Evolutionary conservation across 345 rosid genomes (phyloP).

Genomic region (Heritiera littoralis): DNA sequence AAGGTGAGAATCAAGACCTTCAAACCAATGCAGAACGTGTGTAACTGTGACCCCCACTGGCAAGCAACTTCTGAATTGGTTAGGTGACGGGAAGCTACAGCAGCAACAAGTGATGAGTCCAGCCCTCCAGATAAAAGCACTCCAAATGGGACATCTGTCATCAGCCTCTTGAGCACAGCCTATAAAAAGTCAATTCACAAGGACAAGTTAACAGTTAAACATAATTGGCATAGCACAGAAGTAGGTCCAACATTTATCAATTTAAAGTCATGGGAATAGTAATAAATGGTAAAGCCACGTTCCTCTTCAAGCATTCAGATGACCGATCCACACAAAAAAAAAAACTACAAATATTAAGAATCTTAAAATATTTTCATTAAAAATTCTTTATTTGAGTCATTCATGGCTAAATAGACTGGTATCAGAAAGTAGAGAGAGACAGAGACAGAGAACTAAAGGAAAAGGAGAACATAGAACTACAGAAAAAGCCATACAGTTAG

Average conservation of each 20-base stretch:
- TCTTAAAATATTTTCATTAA: not conserved
- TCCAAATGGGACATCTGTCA: slow-evolving; percentile 93
- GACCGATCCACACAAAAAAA: not conserved
- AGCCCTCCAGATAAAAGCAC: slow-evolving; percentile 88
- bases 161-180: slow-evolving; percentile 82
- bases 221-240: not conserved
- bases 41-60: slow-evolving; percentile 84
- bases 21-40: slow-evolving; percentile 76
- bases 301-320: slow-evolving; percentile 8
- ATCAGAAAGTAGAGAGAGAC: not conserved
- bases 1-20: slow-evolving; percentile 46
- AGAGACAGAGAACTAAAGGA: not conserved
- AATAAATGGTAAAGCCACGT: not conserved
- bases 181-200: slow-evolving; percentile 26
- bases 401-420: not conserved
- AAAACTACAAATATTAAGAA: not conserved
- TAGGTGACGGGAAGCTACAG: slow-evolving; percentile 70
- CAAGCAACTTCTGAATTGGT: slow-evolving; percentile 62
- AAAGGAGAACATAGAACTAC: not conserved
- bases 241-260: not conserved
- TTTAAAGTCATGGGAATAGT: not conserved
- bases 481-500: not conserved
- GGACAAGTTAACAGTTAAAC: not conserved
- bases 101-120: slow-evolving; percentile 85
- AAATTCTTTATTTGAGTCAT: not conserved